Evolutionary conservation across 1,284 basidiomycete species (phyloP), one percentile per base, ranked within the genome.

Genomic region (Trametes sp.): DNA sequence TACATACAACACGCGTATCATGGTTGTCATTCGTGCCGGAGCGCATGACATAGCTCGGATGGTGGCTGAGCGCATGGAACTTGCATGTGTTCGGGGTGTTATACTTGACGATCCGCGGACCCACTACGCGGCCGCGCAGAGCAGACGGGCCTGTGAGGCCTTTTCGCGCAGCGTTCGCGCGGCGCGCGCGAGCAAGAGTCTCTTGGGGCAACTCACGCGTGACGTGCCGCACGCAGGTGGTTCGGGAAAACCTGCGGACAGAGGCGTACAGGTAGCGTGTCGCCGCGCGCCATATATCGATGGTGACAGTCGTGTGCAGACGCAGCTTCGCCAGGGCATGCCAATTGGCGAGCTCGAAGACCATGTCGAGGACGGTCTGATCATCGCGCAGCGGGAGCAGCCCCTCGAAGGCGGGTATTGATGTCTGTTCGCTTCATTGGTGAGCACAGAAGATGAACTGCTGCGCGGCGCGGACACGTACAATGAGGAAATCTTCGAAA

Each of bases 11-110:
- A 24, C 77, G 74, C 0, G 74, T 78, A 0, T 70, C 70, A 46
- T 73, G 77, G 11, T 64, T 73, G 36, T 81, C 80, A 1, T 73
- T 76, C 0, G 77, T 78, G 0, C 79, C 77, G 42, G 70, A 73
- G 1, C 31, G 45, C 13, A 54, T 44, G 8, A 82, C 78, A 0
- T 68, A 61, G 1, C 23, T 36, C 0, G 71, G 57, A 58, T 78
- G 79, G 54, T 80, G 72, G 1, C 42, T 49, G 0, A 61, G 60
- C 6, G 36, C 16, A 33, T 61, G 60, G n/a, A 38, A 57, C 0
- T 78, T 77, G 29, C 66, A 55, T 0, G 57, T 65, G 9, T 52
- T 42, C n/a, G 26, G 16, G 2, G 42, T 26, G 16, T 51, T 58
- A 29, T 58, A 50, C 23, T 48, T 29, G 10, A 38, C 28, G 2